phyloP scores from a whole-genome alignment of 805 yeast genomes.

The Saccharomycopsis fibuligera region DNA sequence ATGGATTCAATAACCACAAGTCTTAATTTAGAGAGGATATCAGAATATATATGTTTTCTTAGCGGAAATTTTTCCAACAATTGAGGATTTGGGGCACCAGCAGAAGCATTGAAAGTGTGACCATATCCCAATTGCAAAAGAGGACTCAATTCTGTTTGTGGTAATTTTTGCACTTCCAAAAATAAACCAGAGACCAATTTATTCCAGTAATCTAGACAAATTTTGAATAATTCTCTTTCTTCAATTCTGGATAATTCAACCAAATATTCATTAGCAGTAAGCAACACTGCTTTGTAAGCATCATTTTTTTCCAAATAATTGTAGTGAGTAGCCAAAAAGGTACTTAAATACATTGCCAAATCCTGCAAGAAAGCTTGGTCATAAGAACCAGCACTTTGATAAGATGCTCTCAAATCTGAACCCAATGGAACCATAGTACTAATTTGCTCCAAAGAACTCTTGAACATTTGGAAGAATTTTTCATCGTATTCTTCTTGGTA shows the following conservation, averaged over 20 bases:
- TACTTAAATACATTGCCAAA: conserved; percentile 85
- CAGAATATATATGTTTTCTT: conserved; percentile 79
- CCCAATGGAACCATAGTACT: conserved; percentile 62
- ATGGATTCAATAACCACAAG: conserved; percentile 92
- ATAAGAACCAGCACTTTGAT: conserved; percentile 64
- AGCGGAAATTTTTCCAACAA: conserved; percentile 70
- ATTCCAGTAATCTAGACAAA: conserved; percentile 93
- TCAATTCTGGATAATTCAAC: conserved; percentile 83
- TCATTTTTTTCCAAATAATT: conserved; percentile 51
- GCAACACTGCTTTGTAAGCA: conserved; percentile 50
- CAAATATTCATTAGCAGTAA: conserved; percentile 73
- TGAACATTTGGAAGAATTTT: conserved; percentile 65
- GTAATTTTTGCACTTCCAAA: conserved; percentile 78
- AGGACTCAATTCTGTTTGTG: conserved; percentile 66
- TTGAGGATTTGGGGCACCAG: conserved; percentile 86
- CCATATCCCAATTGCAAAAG: conserved; percentile 59
- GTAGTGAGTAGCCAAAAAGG: conserved; percentile 74
- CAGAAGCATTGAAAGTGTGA: conserved; percentile 36
- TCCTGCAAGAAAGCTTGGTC: conserved; percentile 96
- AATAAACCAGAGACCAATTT: conserved; percentile 76
- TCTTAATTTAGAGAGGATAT: conserved; percentile 74
- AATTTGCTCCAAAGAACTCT: conserved; percentile 65
- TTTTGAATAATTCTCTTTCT: conserved; percentile 93
- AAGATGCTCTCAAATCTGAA: conserved; percentile 65
- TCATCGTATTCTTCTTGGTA: conserved; percentile 44